Conservation (phyloP, 805 yeast genomes). For the Candida palmyrensis region DNA sequence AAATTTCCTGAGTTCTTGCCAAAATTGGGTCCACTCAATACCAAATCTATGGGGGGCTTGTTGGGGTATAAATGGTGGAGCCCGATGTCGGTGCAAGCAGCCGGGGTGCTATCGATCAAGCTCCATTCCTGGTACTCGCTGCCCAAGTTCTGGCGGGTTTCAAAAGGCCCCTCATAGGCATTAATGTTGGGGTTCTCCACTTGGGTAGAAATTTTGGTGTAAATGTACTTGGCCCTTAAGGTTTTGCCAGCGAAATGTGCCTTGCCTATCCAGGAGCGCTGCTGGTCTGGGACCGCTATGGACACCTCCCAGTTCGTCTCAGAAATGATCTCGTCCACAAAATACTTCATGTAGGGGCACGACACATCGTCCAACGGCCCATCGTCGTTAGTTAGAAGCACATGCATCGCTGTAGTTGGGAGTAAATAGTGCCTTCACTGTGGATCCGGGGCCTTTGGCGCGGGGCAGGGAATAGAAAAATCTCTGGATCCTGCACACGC, state of each 20-base stretch:
- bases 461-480: neutral
- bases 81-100: conserved; percentile 91
- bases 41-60: conserved; percentile 68
- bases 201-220: conserved; percentile 41
- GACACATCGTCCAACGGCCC: conserved; percentile 81
- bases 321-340: conserved; percentile 62
- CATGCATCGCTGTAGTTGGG: conserved; percentile 32
- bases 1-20: conserved; percentile 90
- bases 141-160: conserved; percentile 37
- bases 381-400: conserved; percentile 83
- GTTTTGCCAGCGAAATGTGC: conserved; percentile 86
- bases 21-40: conserved; percentile 91
- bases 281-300: conserved; percentile 80
- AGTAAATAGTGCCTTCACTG: neutral
- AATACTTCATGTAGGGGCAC: conserved; percentile 81
- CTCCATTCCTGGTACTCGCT: conserved; percentile 71
- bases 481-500: too few relatives aligned
- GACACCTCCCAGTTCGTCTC: conserved; percentile 81
- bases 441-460: neutral
- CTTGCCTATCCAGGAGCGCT: conserved; percentile 94
- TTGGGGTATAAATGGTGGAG: conserved; percentile 56
- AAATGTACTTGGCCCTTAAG: conserved; percentile 58
- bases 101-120: conserved; percentile 89
- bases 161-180: conserved; percentile 64
- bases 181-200: conserved; percentile 30